Evolutionary conservation across 2,329 filamentous ascomycete genomes (phyloP).

Genomic region (Fusarium mangiferae): DNA sequence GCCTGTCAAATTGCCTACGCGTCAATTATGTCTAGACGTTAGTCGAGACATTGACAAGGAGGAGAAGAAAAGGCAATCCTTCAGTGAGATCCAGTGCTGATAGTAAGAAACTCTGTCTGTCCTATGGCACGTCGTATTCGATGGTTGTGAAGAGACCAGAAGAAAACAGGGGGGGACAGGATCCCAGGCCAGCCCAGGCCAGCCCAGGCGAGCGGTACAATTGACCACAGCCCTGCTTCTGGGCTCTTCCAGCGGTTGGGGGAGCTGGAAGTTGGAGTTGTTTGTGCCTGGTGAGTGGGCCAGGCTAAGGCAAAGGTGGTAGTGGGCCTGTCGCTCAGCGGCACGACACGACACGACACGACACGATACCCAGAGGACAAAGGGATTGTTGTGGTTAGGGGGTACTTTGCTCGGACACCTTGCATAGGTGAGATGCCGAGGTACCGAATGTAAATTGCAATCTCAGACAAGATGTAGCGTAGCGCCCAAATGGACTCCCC

Average conservation of each 20-base stretch:
- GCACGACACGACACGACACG: constrained; percentile 14
- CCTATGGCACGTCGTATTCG: not conserved
- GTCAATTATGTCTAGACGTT: not conserved
- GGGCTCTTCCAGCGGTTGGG: constrained; percentile 7
- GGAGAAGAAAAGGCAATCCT: constrained; percentile 4
- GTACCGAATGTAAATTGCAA: constrained; percentile 16
- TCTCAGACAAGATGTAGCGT: constrained; percentile 11
- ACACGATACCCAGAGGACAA: constrained; percentile 2
- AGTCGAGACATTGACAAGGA: not conserved
- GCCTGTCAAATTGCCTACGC: not conserved
- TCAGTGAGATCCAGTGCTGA: constrained; percentile 1
- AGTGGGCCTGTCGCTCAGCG: constrained; percentile 8
- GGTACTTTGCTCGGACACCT: not conserved
- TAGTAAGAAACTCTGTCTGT: not conserved
- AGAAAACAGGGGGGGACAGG: constrained; percentile 9
- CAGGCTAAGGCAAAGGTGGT: not conserved
- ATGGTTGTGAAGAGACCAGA: not conserved
- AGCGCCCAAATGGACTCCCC: constrained; percentile 18
- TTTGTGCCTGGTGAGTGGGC: constrained; percentile 22
- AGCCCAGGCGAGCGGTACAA: constrained; percentile 23
- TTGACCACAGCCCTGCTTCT: not conserved
- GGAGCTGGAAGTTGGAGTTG: constrained; percentile 15
- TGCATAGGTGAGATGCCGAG: constrained; percentile 13
- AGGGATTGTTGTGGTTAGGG: constrained; percentile 11
- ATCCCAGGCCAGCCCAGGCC: constrained; percentile 1